Evolutionary conservation across 75 land plant species (phyloP).

Genomic region (Pseudotsuga menziesii): DNA sequence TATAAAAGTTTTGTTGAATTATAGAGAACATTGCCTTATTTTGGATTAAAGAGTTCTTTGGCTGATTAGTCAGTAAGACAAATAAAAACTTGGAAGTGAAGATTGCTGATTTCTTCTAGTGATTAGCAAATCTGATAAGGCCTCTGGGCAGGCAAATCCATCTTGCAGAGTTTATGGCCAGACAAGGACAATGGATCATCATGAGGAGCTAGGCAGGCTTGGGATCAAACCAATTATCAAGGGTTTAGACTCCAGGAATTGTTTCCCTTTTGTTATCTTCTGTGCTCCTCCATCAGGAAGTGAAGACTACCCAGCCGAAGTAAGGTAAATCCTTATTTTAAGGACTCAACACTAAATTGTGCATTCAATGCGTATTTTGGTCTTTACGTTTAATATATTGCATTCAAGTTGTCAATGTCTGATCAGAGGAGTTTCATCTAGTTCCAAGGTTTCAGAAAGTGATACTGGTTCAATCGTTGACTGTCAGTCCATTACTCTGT

Average conservation of each 20-base stretch:
- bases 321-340: slow-evolving; percentile 21
- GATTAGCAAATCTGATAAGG: not conserved
- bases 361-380: not conserved
- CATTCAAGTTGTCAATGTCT: not conserved
- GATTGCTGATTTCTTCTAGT: too few relatives aligned
- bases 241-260: slow-evolving; percentile 8
- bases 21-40: not conserved
- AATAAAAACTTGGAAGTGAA: not conserved
- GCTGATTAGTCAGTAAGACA: not conserved
- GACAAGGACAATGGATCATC: slow-evolving; percentile 35
- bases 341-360: not conserved
- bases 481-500: too few relatives aligned
- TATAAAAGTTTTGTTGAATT: not conserved
- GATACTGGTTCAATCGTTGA: too few relatives aligned
- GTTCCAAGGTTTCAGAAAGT: too few relatives aligned
- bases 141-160: slow-evolving; percentile 19
- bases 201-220: slow-evolving; percentile 24
- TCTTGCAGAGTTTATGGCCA: slow-evolving; percentile 27
- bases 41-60: not conserved
- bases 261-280: slow-evolving; percentile 46
- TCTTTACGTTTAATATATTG: not conserved
- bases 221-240: slow-evolving; percentile 36
- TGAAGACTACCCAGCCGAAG: slow-evolving; percentile 36
- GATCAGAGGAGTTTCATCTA: not conserved
- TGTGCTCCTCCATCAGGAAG: slow-evolving; percentile 53